Percentiles rank a stretch among this genome's conserved stretches.
These are phyloP conservation scores for Coelastrella sp. DNA, from an alignment of 139 green algal genomes.

Conservation along the genomic window DNA sequence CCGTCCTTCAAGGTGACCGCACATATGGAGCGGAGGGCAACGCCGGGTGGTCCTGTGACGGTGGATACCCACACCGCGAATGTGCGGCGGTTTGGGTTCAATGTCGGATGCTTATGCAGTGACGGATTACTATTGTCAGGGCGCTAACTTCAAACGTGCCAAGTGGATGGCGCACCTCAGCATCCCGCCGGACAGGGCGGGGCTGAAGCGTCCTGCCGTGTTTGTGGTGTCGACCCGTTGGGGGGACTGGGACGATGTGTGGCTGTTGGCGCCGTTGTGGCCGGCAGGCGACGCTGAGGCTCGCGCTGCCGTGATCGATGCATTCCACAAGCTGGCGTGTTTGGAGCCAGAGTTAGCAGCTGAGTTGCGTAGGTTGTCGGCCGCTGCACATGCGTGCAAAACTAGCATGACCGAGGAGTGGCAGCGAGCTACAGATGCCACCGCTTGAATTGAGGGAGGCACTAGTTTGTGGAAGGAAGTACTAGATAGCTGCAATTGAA, in stretches of 20 bases:
- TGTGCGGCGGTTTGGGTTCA: neutral
- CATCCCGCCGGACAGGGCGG: neutral
- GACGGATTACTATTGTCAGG: neutral
- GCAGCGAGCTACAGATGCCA: neutral
- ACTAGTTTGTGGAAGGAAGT: too few relatives aligned
- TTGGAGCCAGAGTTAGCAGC: neutral
- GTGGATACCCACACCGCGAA: neutral
- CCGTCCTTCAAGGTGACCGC: too few relatives aligned
- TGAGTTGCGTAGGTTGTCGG: neutral
- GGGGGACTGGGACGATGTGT: neutral
- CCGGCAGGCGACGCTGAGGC: neutral
- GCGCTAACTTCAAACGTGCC: neutral
- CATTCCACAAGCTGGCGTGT: neutral
- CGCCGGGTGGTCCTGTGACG: too few relatives aligned
- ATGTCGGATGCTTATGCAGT: neutral
- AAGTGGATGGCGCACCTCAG: conserved; percentile 6
- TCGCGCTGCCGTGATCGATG: neutral
- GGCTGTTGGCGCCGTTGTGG: neutral
- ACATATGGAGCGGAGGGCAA: too few relatives aligned
- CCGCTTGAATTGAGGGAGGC: neutral
- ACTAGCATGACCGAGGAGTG: neutral
- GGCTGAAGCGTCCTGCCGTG: neutral
- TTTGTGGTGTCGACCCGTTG: conserved; percentile 8
- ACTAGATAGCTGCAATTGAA: too few relatives aligned
- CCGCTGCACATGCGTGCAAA: neutral